A percentile compares a stretch with the other conserved stretches of the same genome.
These are phyloP conservation scores for Colletotrichum echinochloae DNA, from an alignment of 2,329 filamentous ascomycete species.

Conservation along the genomic window DNA sequence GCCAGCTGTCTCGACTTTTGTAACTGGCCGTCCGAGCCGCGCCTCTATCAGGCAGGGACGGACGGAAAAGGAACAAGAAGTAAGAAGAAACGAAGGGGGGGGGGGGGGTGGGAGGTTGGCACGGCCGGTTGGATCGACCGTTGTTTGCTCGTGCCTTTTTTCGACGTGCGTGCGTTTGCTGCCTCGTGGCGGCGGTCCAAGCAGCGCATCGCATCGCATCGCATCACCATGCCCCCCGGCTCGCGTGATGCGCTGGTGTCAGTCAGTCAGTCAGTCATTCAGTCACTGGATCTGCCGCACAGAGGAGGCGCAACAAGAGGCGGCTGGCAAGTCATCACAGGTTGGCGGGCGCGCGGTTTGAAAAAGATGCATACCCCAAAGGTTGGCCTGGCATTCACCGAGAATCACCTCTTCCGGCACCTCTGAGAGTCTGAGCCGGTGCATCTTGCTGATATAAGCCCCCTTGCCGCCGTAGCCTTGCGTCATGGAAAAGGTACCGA, in stretches of 20 bases:
- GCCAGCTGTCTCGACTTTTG: constrained; percentile 13
- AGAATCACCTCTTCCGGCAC: too few species aligned
- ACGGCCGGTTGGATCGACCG: background rate
- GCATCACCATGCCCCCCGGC: too few species aligned
- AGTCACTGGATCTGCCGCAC: background rate
- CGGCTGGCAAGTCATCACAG: background rate
- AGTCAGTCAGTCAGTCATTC: background rate
- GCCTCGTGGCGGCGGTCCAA: background rate
- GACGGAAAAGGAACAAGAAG: background rate
- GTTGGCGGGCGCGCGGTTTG: background rate
- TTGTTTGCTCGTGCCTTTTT: background rate
- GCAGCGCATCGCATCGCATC: too few species aligned
- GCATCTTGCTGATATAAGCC: too few species aligned
- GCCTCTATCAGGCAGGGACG: too few species aligned
- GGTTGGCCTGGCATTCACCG: too few species aligned
- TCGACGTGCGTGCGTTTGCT: background rate
- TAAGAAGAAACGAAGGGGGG: background rate
- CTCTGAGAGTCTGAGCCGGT: too few species aligned
- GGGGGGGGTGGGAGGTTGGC: background rate
- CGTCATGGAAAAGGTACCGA: background rate
- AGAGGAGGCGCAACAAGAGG: background rate
- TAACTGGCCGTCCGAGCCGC: too few species aligned
- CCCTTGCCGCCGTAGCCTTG: background rate
- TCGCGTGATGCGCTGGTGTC: too few species aligned
- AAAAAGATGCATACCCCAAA: too few species aligned